Conservation (phyloP, 2,329 filamentous ascomycete species). For the Colletotrichum neosansevieriae region DNA sequence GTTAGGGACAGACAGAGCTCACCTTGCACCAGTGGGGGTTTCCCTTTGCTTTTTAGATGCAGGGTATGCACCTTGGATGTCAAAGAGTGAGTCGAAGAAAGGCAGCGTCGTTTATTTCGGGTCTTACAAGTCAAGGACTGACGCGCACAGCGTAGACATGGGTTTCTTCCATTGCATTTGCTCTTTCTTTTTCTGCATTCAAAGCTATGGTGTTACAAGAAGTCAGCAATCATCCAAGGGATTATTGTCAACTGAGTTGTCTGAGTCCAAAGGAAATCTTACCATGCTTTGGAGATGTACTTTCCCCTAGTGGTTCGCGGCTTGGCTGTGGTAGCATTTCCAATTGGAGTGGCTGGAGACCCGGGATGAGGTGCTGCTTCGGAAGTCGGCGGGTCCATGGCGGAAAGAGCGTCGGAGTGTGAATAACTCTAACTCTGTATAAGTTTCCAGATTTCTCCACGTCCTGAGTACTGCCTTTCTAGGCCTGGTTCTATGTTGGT, state of each 20-base stretch:
- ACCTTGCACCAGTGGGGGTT: not conserved
- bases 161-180: constrained; percentile 36
- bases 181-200: constrained; percentile 37
- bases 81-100: not conserved
- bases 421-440: not conserved
- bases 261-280: not conserved
- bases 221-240: not conserved
- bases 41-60: constrained; percentile 23
- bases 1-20: not conserved
- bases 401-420: not conserved
- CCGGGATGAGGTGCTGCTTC: constrained; percentile 2
- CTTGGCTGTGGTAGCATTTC: constrained; percentile 9
- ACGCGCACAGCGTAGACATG: constrained; percentile 33
- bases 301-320: constrained; percentile 28
- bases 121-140: constrained; percentile 30
- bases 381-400: constrained; percentile 26
- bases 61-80: constrained; percentile 23
- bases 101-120: not conserved
- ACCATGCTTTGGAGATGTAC: constrained; percentile 38
- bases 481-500: not conserved
- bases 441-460: no score
- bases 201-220: not conserved
- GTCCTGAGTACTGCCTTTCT: not conserved
- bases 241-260: not conserved
- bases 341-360: constrained; percentile 3